These are phyloP conservation scores for Apiospora sp. DNA, from an alignment of 2,329 filamentous ascomycete species.

Conservation along the genomic window DNA sequence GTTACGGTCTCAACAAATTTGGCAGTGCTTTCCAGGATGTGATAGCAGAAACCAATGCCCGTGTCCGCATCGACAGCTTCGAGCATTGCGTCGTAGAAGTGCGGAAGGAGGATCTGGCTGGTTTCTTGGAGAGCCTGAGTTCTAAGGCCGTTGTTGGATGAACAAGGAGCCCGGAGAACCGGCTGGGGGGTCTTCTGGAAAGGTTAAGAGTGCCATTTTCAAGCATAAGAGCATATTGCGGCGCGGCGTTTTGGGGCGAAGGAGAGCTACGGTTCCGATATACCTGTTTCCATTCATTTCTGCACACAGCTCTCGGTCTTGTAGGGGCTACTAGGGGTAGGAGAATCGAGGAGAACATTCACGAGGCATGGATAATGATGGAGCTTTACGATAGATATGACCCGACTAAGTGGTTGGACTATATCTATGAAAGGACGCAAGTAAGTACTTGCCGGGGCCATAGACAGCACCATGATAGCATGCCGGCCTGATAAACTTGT, in stretches of 20 bases:
- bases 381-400: constrained; percentile 17
- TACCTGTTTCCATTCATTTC: background rate
- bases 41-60: constrained; percentile 85
- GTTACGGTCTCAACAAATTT: constrained; percentile 86
- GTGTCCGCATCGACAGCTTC: constrained; percentile 93
- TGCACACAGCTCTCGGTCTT: background rate
- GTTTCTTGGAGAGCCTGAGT: constrained; percentile 90
- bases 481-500: constrained; percentile 16
- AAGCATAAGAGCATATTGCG: constrained; percentile 20
- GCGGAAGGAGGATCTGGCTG: constrained; percentile 91
- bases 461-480: constrained; percentile 12
- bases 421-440: constrained; percentile 16
- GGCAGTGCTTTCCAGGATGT: constrained; percentile 97
- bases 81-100: constrained; percentile 98
- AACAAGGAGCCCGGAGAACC: constrained; percentile 27
- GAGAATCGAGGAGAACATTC: background rate
- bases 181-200: background rate
- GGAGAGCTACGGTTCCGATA: constrained; percentile 1
- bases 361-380: constrained; percentile 20
- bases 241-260: constrained; percentile 18
- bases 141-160: constrained; percentile 84
- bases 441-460: constrained; percentile 18
- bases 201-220: constrained; percentile 16
- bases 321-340: constrained; percentile 1
- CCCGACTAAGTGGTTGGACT: constrained; percentile 9